Percentiles rank a stretch among this genome's conserved stretches.
phyloP scores from a whole-genome alignment of 148 eudicot species.

The Camellia lanceoleosa region DNA sequence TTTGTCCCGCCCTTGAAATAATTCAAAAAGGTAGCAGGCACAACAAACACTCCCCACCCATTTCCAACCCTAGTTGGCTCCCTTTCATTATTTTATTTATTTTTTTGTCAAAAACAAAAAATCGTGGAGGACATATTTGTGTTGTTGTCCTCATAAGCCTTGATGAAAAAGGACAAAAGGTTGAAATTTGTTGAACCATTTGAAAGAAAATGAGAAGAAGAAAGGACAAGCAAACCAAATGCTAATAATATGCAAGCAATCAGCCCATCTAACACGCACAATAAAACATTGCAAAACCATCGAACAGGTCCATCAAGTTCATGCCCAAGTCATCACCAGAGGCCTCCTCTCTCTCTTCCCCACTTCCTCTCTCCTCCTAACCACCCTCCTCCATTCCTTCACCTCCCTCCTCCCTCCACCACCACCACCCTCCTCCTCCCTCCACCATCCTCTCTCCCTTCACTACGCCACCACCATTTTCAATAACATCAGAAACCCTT shows the following conservation, averaged over 20 bases:
- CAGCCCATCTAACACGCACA: constrained; percentile 14
- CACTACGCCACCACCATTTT: constrained; percentile 53
- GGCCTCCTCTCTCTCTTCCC: constrained; percentile 40
- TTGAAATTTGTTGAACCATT: neutral
- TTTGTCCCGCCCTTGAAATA: too few species aligned
- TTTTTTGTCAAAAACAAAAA: too few species aligned
- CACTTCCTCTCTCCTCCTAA: constrained; percentile 37
- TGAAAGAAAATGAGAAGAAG: neutral
- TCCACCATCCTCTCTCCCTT: constrained; percentile 16
- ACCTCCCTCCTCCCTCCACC: constrained; percentile 28
- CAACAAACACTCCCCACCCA: too few species aligned
- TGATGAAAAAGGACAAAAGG: neutral
- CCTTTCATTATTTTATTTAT: too few species aligned
- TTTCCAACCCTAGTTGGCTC: too few species aligned
- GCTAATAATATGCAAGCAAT: constrained; percentile 21
- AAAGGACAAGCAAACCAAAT: neutral
- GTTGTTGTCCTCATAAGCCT: neutral
- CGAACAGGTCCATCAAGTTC: constrained; percentile 59
- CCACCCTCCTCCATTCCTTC: constrained; percentile 44
- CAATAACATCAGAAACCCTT: constrained; percentile 46
- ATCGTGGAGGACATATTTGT: too few species aligned
- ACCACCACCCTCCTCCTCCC: constrained; percentile 12
- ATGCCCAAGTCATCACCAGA: constrained; percentile 54
- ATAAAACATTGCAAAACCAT: constrained; percentile 50
- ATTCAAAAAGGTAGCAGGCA: too few species aligned